phyloP scores from a whole-genome alignment of 805 yeast species.

The Metschnikowia proteae region DNA sequence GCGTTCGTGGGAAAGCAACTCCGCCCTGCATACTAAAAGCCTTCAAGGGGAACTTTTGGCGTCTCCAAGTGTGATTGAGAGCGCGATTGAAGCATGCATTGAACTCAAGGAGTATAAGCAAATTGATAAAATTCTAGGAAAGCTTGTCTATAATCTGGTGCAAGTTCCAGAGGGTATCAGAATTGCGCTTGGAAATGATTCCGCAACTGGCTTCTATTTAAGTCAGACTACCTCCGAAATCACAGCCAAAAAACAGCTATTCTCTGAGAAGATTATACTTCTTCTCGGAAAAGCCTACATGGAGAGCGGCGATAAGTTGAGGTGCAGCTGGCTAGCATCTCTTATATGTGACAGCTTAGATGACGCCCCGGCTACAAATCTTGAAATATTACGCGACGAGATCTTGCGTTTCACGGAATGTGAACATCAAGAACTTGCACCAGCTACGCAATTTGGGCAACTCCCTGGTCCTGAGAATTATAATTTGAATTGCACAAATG shows the following conservation, averaged over 20 bases:
- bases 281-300: conserved; percentile 12
- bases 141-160: conserved; percentile 22
- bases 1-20: conserved; percentile 21
- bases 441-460: neutral
- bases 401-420: neutral
- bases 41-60: conserved; percentile 9
- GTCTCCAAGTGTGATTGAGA: conserved; percentile 20
- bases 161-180: conserved; percentile 8
- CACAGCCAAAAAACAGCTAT: conserved; percentile 4
- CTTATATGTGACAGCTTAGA: neutral
- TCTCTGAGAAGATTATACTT: conserved; percentile 9
- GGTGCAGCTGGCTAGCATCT: conserved; percentile 16
- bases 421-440: neutral
- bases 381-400: neutral
- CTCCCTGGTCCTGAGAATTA: neutral
- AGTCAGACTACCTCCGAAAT: neutral
- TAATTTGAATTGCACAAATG: neutral
- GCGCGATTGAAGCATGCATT: conserved; percentile 29
- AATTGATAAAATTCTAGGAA: conserved; percentile 33
- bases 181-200: neutral
- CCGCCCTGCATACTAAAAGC: neutral
- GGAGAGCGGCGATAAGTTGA: conserved; percentile 4
- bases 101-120: conserved; percentile 23
- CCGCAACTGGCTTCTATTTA: neutral
- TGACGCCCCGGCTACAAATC: neutral